A percentile compares a stretch with the other conserved stretches of the same genome.
These are phyloP conservation scores for Pythium chondricola DNA, from an alignment of 352 stramenopile species.

Conservation along the genomic window DNA sequence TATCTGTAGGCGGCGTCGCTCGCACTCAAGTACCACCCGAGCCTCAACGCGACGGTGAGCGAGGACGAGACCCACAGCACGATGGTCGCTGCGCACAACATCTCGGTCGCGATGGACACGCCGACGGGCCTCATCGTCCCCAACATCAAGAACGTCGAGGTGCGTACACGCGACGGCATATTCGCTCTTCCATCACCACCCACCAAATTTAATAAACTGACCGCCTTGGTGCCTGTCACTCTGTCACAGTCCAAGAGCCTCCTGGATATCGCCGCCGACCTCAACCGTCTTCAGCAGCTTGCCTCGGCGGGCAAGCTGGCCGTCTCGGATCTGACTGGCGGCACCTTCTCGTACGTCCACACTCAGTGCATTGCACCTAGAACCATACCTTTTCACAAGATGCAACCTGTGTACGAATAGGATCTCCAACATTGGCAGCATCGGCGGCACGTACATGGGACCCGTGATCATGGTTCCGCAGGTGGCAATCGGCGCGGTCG, in stretches of 20 bases:
- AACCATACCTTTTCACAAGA: too few species aligned
- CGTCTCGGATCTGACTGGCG: conserved; percentile 83
- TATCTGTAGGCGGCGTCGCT: conserved; percentile 91
- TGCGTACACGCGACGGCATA: conserved; percentile 9
- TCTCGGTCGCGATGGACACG: conserved; percentile 98
- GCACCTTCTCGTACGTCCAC: conserved; percentile 87
- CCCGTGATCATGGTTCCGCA: conserved; percentile 95
- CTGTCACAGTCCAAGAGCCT: conserved; percentile 77
- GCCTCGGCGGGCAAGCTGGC: conserved; percentile 72
- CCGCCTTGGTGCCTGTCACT: too few species aligned
- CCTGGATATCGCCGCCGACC: conserved; percentile 73
- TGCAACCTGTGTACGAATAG: conserved; percentile 18
- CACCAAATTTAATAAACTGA: too few species aligned
- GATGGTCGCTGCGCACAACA: conserved; percentile 92
- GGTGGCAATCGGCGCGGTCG: conserved; percentile 96
- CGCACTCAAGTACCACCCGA: conserved; percentile 91
- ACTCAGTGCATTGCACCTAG: too few species aligned
- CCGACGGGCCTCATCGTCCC: conserved; percentile 94
- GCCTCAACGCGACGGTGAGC: conserved; percentile 91
- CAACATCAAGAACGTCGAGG: conserved; percentile 93
- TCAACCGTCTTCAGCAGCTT: conserved; percentile 87
- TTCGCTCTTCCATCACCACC: not conserved
- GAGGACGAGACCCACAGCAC: conserved; percentile 81
- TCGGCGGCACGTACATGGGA: conserved; percentile 97
- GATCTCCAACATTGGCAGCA: conserved; percentile 92